Evolutionary conservation across 2,329 filamentous ascomycete species (phyloP), one percentile per base, ranked within the genome.

Genomic region (Colletotrichum tamarilloi): DNA sequence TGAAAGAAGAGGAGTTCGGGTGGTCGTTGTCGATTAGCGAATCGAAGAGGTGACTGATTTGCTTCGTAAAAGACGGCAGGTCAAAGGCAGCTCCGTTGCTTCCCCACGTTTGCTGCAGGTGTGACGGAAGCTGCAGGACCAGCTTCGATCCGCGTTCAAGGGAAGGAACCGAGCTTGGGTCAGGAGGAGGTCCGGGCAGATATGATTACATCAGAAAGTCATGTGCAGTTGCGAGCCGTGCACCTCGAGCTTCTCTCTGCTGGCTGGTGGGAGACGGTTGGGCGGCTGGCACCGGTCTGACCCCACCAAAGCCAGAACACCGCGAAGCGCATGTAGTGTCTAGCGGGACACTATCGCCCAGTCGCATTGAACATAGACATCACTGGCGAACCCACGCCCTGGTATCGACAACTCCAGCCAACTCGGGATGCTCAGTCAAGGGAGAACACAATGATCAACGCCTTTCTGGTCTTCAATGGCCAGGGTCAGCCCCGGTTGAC

Each of bases 391-490:
- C 24, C 14, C n/a, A 49, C 62, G 38, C 62, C 59, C 38, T 24
- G 16, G 19, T 19, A 28, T 16, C 60, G 26, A 59, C 11, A 5
- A 60, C 32, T 22, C 19, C 26, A 24, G 1, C 9, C 60, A 19
- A 52, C 35, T 6, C 56, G 71, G 67, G 67, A 80, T 77, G 79
- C 77, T 60, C 74, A 75, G 74, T 35, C 72, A 70, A 74, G 65
- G 62, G n/a, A 58, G 59, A 42, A 62, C 75, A 85, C 77, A 77
- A 99, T 99, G 97, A 98, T 99, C 84, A 99, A 98, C 88, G 97
- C 97, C 38, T 96, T 99, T 75, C 89, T 99, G 77, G 96, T 99
- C 82, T 99, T 99, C 88, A 99, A 99, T 81, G 98, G 98, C 86
- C 95, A 96, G 79, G 97, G 97, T 76, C 96, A 99, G 84, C 96